phyloP scores from a whole-genome alignment of 306 rosid genomes.

The Medicago truncatula region MtrunA17r5.0-ANR NC_053043.1:4516001-4516500 shows the following conservation, averaged over 20 bases:
- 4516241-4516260: conserved; percentile 22
- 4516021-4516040: background rate
- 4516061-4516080: conserved; percentile 29
- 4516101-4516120: conserved; percentile 18
- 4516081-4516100: conserved; percentile 35
- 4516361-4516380: background rate
- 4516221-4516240: conserved; percentile 8
- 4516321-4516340: background rate
- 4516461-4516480: conserved; percentile 22
- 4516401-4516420: conserved; percentile 10
- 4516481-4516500: conserved; percentile 53
- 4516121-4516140: conserved; percentile 38
- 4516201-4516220: conserved; percentile 20
- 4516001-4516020: background rate
- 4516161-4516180: background rate
- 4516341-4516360: background rate
- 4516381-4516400: background rate
- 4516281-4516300: background rate
- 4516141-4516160: conserved; percentile 43
- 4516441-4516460: background rate
- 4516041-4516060: conserved; percentile 18
- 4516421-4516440: conserved; percentile 3
- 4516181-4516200: conserved; percentile 41
- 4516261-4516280: background rate
- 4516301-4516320: background rate